Evolutionary conservation across 257 asterid species (phyloP), one percentile per base, ranked within the genome.

Genomic region (Nicotiana undulata): DNA sequence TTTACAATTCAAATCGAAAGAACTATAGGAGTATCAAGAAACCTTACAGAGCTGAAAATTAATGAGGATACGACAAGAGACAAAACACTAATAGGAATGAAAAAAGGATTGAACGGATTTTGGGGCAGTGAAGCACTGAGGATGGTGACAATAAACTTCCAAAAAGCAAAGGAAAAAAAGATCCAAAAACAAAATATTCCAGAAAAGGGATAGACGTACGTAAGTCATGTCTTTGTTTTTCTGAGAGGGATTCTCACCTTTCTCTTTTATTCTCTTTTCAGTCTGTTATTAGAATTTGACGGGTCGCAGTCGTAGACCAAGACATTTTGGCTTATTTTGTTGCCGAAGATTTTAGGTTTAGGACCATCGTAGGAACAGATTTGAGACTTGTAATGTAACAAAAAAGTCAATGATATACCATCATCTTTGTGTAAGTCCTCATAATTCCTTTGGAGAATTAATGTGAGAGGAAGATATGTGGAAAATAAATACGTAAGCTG

Each of bases 221-320:
- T 20, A 40, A 40, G 76, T 68, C 44, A 40, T 40, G 76, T 68
- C 76, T 2, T 31, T 65, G 49, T 68, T 40, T 4, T 37, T 5
- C 12, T 70, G 58, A 70, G 77, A 12, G 58, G 6, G 58, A 70
- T 58, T 70, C 46, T 40, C 46, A 7, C 46, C 46, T 37, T 37
- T 37, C 44, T 40, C 58, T 70, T 20, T 70, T 70, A 70, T 70
- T 70, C 58, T 70, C 77, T 40, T 70, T 70, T 44, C 58, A 70
- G 34, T 70, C 32, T 4, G 20, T n/a, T 58, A 58, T 16, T 52
- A 52, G n/a, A 58, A n/a, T 58, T 24, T 58, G 63, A 58, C 28
- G 13, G 18, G 20, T 40, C 46, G 44, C 40, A 68, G 53, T 37
- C 44, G 46, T 68, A 68, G 53, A 68, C 32, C 56, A 29, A 40